Evolutionary conservation across 768 basidiomycete species (phyloP), one percentile per base, ranked within the genome.

Genomic region (Podaxis sp.): DNA sequence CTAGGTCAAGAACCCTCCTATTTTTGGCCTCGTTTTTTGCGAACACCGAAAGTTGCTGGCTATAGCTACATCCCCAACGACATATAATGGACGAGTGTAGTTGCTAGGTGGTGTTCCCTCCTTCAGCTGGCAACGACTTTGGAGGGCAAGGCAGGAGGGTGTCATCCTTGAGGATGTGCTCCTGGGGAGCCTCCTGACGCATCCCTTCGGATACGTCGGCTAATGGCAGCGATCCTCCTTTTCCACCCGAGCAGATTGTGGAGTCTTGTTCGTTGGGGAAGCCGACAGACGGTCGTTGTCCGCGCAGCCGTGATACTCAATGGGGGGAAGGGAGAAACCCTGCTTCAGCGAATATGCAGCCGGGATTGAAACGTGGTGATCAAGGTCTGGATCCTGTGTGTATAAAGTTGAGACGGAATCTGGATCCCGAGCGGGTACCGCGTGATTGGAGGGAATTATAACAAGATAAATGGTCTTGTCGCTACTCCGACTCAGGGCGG

Each of bases 1-100:
- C 85, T 4, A 83, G 76, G 22, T 76, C 73, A 22, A 95, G 73
- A 0, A 88, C 81, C 64, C 82, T 77, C 70, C 86, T 86, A 73
- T 93, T 90, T 69, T 86, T 87, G 0, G 81, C 88, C 73, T 92
- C 92, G 1, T 79, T 73, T 72, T 83, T 87, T 68, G 93, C 84
- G 39, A 94, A 82, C 70, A 92, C 6, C 3, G 87, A 83, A 39
- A 93, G 75, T 42, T 76, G 79, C 67, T 83, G 86, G 6, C 82
- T 81, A 52, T 33, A 33, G 7, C 8, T 33, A 33, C 30, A 33
- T 90, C 84, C 66, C 82, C 84, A 42, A 2, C 40, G 12, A 42
- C 40, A 13, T 46, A 46, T 46, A 17, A 42, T 13, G 40, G 15
- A 2, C 12, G 40, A 42, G 40, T 42, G 12, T 17, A 6, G 40